Conservation (phyloP, 306 rosid genomes). For the Macrotyloma uniflorum region DNA sequence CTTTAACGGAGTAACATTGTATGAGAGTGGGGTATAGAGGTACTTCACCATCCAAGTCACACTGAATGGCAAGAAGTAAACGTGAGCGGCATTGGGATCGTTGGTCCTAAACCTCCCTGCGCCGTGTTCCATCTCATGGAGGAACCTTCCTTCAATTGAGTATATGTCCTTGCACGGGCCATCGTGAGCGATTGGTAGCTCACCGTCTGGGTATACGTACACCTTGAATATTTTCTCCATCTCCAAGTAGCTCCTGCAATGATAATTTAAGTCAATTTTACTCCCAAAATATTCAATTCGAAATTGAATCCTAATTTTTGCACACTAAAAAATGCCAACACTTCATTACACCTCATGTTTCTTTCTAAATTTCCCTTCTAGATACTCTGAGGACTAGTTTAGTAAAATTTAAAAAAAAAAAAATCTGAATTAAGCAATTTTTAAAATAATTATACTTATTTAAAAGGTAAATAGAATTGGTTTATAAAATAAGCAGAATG, state of each 20-base stretch:
- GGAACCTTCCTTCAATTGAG: constrained; percentile 77
- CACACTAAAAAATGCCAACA: too few species aligned
- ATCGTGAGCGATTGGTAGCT: constrained; percentile 60
- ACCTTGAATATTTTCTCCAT: constrained; percentile 83
- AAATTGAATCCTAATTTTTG: not conserved
- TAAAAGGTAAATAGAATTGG: too few species aligned
- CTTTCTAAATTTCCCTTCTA: too few species aligned
- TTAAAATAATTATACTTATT: too few species aligned
- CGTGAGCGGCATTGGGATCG: constrained; percentile 65
- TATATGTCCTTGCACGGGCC: constrained; percentile 89
- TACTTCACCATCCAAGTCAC: constrained; percentile 88
- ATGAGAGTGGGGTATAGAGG: constrained; percentile 51
- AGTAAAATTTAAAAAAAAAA: too few species aligned
- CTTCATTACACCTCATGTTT: too few species aligned
- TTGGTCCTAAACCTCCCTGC: constrained; percentile 53
- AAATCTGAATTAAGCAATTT: too few species aligned
- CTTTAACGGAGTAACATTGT: constrained; percentile 49
- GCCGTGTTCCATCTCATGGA: constrained; percentile 71
- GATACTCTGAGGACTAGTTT: too few species aligned
- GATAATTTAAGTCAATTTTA: not conserved
- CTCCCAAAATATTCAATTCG: not conserved
- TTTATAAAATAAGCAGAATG: too few species aligned
- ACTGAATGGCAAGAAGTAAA: constrained; percentile 76
- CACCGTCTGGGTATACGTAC: constrained; percentile 74
- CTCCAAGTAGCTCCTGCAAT: constrained; percentile 70